Percentiles rank a stretch among this genome's conserved stretches.
Evolutionary conservation across 2,329 filamentous ascomycete genomes (phyloP).

Genomic region (Xylaria arbuscula): DNA sequence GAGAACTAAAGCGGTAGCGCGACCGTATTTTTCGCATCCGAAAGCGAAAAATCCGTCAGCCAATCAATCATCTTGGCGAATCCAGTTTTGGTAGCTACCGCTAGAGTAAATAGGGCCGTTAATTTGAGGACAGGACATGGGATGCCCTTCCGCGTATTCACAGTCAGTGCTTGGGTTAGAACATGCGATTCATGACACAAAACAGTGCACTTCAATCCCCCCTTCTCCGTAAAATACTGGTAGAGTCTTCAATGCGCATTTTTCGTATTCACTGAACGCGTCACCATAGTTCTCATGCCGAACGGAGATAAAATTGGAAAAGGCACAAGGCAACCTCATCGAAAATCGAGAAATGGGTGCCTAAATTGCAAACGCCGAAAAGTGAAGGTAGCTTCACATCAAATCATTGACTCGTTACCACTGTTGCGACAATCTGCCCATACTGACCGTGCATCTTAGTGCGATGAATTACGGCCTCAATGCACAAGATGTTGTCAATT

Average conservation of each 20-base stretch:
- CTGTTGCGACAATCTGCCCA: not conserved
- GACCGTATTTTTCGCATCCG: constrained; percentile 10
- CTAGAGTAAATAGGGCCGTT: not conserved
- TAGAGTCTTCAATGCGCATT: constrained; percentile 1
- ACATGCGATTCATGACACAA: not conserved
- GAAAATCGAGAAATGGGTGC: constrained; percentile 19
- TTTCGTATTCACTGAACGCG: constrained; percentile 15
- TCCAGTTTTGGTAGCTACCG: not conserved
- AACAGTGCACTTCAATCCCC: not conserved
- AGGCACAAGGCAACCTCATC: constrained; percentile 8
- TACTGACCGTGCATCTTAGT: constrained; percentile 6
- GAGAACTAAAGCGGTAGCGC: constrained; percentile 2
- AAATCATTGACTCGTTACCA: not conserved
- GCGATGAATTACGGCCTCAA: constrained; percentile 13
- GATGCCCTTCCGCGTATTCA: not conserved
- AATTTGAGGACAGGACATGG: not conserved
- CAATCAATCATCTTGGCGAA: constrained; percentile 9
- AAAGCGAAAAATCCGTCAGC: constrained; percentile 22
- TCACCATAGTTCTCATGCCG: not conserved
- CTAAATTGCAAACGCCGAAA: constrained; percentile 25
- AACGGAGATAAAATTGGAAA: not conserved
- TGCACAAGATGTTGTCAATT: constrained; percentile 14
- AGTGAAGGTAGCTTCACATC: constrained; percentile 16
- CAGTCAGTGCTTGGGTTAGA: not conserved
- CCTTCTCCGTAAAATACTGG: not conserved